Evolutionary conservation across 2,329 filamentous ascomycete genomes (phyloP), one percentile per base, ranked within the genome.

Genomic region (Penicillium sp.): DNA sequence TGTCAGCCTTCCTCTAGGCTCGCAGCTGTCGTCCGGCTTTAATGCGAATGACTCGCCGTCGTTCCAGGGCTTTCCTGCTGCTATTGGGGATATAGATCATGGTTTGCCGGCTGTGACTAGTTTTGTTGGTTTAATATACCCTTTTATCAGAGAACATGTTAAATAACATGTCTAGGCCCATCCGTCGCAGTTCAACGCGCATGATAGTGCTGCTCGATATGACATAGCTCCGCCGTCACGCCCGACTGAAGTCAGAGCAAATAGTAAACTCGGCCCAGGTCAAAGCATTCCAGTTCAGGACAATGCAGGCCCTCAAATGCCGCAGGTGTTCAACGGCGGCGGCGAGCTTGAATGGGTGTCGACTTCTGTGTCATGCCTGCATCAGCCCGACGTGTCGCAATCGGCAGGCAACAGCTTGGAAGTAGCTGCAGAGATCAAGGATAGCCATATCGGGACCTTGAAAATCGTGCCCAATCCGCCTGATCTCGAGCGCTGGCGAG

Each of bases 401-500:
- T 60, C 58, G 54, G 59, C 63, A 54, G 50, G 60, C 33, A 33
- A 62, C 55, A 11, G 57, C 38, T n/a, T 66, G 63, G 5, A 66
- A 66, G n/a, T 45, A n/a, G 43, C 45, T 18, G 50, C 35, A 23
- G 59, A 50, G n/a, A 61, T 55, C 28, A 56, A 59, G 42, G 62
- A 65, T 21, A 61, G 60, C 14, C 64, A 71, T 57, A 64, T 70
- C 49, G 66, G 67, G 35, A 69, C 69, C 38, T 63, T 77, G 64
- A 85, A 79, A 65, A 75, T 87, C 61, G 79, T 90, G 11, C 70
- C 84, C 8, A 76, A 89, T 64, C 88, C 88, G 40, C 87, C 88
- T 2, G 78, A 88, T 62, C 76, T 92, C 49, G 77, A 83, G 12
- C 76, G 78, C 60, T 93, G 89, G 89, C 79, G 89, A 52, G 79